Conservation (phyloP, 768 basidiomycete genomes). For the Serendipita vermifera region DNA sequence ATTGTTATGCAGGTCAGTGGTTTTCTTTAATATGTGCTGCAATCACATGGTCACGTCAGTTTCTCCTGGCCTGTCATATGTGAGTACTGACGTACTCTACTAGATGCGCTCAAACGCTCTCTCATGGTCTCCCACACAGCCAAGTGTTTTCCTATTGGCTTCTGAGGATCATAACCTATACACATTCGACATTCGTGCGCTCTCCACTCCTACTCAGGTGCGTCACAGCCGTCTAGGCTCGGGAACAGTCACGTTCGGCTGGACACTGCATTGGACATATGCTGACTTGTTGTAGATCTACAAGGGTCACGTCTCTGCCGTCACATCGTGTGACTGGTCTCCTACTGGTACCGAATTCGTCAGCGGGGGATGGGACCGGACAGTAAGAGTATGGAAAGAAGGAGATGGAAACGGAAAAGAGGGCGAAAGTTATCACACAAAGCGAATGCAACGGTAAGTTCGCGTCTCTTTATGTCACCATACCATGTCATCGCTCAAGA, state of each 20-base stretch:
- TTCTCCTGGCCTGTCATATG: not conserved
- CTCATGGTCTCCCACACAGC: constrained; percentile 93
- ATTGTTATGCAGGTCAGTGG: constrained; percentile 74
- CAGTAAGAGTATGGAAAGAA: constrained; percentile 84
- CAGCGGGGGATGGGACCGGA: constrained; percentile 92
- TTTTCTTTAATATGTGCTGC: not conserved
- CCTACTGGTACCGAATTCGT: constrained; percentile 95
- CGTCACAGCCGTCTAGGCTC: too few relatives aligned
- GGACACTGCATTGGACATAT: not conserved
- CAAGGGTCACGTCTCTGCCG: constrained; percentile 93
- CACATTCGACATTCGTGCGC: constrained; percentile 87
- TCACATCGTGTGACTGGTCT: constrained; percentile 95
- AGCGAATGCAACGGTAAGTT: constrained; percentile 89
- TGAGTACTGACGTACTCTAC: not conserved
- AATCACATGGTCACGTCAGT: not conserved
- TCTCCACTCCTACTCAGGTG: constrained; percentile 59
- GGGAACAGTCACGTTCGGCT: not conserved
- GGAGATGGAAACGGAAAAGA: constrained; percentile 70
- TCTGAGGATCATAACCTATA: constrained; percentile 98
- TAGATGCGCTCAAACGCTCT: constrained; percentile 83
- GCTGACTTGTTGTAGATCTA: constrained; percentile 41
- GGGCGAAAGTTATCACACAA: constrained; percentile 73
- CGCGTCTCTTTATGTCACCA: not conserved
- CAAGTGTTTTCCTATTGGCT: constrained; percentile 81
- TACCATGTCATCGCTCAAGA: not conserved